phyloP scores from a whole-genome alignment of 179 eudicot genomes.

The Pouteria campechiana region DNA sequence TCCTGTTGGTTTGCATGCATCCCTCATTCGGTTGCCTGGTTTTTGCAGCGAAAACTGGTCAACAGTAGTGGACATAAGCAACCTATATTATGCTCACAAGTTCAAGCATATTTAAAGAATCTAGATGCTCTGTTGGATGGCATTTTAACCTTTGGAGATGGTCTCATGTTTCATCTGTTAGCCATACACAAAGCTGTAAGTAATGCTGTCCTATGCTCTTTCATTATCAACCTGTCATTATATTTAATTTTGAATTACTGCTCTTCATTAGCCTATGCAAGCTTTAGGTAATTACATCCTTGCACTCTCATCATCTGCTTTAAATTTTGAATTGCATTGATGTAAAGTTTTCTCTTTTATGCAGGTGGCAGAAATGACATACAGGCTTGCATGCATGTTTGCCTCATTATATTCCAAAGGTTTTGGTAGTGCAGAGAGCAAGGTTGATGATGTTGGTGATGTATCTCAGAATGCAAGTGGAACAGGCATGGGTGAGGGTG shows the following conservation, averaged over 20 bases:
- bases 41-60: constrained; percentile 49
- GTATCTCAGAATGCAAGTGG: constrained; percentile 64
- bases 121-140: constrained; percentile 35
- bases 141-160: constrained; percentile 40
- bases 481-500: constrained; percentile 98
- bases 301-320: neutral
- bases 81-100: constrained; percentile 15
- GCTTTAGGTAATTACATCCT: neutral
- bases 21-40: constrained; percentile 6
- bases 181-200: constrained; percentile 59
- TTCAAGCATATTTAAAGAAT: constrained; percentile 28
- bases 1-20: neutral
- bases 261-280: neutral
- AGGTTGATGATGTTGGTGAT: constrained; percentile 30
- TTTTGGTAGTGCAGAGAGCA: constrained; percentile 64
- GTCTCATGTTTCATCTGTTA: constrained; percentile 65
- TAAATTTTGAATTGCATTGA: neutral
- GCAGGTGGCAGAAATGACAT: constrained; percentile 62
- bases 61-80: constrained; percentile 6
- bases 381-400: constrained; percentile 58
- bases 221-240: neutral
- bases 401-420: constrained; percentile 73
- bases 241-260: neutral
- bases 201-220: neutral
- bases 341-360: constrained; percentile 1